These are phyloP conservation scores for Ulota crispa DNA, from an alignment of 225 moss, liverwort and hornwort genomes.

Conservation along the genomic window DNA sequence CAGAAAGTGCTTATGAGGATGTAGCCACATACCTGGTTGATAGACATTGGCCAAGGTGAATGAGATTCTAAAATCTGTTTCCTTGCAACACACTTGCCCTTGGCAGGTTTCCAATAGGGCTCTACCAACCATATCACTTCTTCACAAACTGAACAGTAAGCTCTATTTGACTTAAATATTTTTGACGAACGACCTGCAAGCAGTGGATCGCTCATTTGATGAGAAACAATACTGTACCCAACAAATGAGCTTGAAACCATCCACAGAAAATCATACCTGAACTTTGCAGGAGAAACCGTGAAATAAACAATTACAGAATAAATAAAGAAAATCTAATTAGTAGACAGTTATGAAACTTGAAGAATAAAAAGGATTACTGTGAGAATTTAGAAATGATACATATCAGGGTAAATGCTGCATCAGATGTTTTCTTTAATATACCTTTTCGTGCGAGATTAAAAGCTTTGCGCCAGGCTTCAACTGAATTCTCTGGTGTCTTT, in stretches of 20 bases:
- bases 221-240: not conserved
- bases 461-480: conserved; percentile 68
- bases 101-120: conserved; percentile 47
- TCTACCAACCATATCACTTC: conserved; percentile 73
- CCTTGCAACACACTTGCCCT: conserved; percentile 46
- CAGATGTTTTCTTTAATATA: not conserved
- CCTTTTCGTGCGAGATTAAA: conserved; percentile 77
- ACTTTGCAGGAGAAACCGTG: not conserved
- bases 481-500: conserved; percentile 21
- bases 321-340: not conserved
- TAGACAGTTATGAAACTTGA: not conserved
- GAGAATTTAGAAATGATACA: not conserved
- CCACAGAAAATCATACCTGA: not conserved
- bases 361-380: not conserved
- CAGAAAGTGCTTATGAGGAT: not conserved
- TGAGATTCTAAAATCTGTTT: conserved; percentile 47
- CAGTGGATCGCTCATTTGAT: conserved; percentile 10
- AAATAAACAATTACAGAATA: not conserved
- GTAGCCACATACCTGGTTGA: conserved; percentile 57
- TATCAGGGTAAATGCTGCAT: not conserved
- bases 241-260: not conserved
- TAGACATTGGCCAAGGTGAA: conserved; percentile 56
- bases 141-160: conserved; percentile 74
- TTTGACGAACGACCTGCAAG: conserved; percentile 62
- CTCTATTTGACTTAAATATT: conserved; percentile 76